These are phyloP conservation scores for Chamaecyparis obtusa DNA, from an alignment of 75 land plant genomes.

Conservation along the genomic window DNA sequence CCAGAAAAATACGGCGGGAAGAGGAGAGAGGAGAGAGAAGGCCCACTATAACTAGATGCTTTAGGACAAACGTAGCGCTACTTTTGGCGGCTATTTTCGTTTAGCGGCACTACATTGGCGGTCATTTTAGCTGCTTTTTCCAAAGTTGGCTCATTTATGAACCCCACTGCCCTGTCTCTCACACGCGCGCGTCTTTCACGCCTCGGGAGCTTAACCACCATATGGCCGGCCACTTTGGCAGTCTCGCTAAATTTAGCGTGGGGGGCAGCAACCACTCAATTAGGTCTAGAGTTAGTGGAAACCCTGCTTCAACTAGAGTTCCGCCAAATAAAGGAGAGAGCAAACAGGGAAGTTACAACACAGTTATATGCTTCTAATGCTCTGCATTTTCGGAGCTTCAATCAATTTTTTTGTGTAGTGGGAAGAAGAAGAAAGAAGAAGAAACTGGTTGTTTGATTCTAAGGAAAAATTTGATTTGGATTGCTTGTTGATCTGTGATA, in stretches of 20 bases:
- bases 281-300: neutral
- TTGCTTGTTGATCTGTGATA: neutral
- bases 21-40: neutral
- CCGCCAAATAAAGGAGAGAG: neutral
- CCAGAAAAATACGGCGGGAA: neutral
- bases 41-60: neutral
- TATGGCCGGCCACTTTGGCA: slow-evolving; percentile 2
- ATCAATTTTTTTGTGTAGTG: neutral
- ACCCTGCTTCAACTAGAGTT: neutral
- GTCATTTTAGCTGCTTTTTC: neutral
- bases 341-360: neutral
- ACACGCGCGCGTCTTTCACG: slow-evolving; percentile 7
- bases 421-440: neutral
- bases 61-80: neutral
- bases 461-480: neutral
- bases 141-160: neutral
- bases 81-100: neutral
- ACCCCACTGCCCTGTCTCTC: neutral
- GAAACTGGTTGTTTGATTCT: neutral
- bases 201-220: slow-evolving; percentile 6
- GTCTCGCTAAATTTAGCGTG: slow-evolving; percentile 5
- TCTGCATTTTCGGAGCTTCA: slow-evolving; percentile 1
- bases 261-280: neutral
- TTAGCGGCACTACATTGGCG: neutral
- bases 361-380: neutral